phyloP scores from a whole-genome alignment of 495 filamentous ascomycete species.

The Penicillium antarcticum region DNA sequence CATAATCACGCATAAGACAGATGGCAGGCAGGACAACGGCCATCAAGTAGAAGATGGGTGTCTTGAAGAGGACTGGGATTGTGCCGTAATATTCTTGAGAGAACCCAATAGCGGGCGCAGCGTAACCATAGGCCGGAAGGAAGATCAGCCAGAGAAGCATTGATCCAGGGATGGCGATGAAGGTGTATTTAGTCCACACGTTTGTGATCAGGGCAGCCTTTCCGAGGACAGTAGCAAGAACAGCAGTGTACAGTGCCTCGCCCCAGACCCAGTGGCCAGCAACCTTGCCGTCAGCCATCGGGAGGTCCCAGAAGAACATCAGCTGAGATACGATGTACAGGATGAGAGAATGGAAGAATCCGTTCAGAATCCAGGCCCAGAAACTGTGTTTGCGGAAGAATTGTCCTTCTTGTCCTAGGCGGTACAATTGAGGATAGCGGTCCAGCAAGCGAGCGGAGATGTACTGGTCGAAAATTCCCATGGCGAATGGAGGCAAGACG shows the following conservation, averaged over 20 bases:
- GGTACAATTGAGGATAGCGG: conserved; percentile 95
- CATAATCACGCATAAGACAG: conserved; percentile 86
- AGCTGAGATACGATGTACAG: conserved; percentile 81
- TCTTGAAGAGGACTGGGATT: conserved; percentile 72
- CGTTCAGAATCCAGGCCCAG: conserved; percentile 86
- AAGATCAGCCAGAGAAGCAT: conserved; percentile 90
- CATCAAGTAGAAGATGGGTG: conserved; percentile 89
- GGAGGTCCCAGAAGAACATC: conserved; percentile 77
- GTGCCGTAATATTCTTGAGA: conserved; percentile 84
- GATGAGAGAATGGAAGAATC: conserved; percentile 92
- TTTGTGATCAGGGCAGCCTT: conserved; percentile 95
- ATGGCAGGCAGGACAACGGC: conserved; percentile 72
- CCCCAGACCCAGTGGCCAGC: conserved; percentile 99
- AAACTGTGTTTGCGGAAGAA: conserved; percentile 94
- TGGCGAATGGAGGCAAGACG: conserved; percentile 85
- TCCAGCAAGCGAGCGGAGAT: conserved; percentile 95
- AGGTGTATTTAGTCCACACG: conserved; percentile 97
- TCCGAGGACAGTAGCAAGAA: conserved; percentile 85
- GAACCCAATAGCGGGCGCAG: conserved; percentile 80
- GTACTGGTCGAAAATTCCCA: conserved; percentile 98
- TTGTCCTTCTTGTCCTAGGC: conserved; percentile 82
- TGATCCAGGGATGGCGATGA: conserved; percentile 92
- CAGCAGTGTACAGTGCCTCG: conserved; percentile 83
- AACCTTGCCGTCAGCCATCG: conserved; percentile 67
- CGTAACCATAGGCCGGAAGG: conserved; percentile 83